Evolutionary conservation across 2,329 filamentous ascomycete genomes (phyloP).

Genomic region (Colletotrichum orbiculare): DNA sequence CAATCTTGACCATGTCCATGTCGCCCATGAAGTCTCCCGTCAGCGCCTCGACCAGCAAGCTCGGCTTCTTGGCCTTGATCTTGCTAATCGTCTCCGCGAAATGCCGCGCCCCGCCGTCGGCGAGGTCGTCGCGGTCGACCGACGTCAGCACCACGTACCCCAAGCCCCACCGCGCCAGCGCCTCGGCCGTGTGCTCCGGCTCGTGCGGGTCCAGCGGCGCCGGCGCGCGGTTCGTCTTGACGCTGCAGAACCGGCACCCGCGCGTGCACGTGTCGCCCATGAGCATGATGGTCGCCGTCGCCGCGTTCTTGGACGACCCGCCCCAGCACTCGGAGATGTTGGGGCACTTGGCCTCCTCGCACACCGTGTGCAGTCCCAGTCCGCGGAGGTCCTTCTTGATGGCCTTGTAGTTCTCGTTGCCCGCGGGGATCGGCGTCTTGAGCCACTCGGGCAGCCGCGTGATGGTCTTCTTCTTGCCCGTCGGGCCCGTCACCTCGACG

Average conservation of each 20-base stretch:
- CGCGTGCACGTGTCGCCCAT: constrained; percentile 99
- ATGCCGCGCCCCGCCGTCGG: constrained; percentile 88
- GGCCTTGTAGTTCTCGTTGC: constrained; percentile 86
- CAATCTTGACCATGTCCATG: constrained; percentile 84
- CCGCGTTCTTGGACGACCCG: constrained; percentile 85
- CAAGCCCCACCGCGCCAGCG: constrained; percentile 89
- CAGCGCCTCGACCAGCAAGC: constrained; percentile 82
- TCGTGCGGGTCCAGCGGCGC: constrained; percentile 92
- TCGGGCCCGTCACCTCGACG: constrained; percentile 69
- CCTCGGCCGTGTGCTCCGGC: constrained; percentile 96
- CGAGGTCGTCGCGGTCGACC: constrained; percentile 93
- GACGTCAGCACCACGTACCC: constrained; percentile 95
- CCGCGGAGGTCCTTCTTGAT: constrained; percentile 95
- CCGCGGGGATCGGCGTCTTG: constrained; percentile 91
- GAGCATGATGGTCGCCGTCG: constrained; percentile 98
- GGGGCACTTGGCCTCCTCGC: constrained; percentile 95
- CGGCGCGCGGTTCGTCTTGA: constrained; percentile 85
- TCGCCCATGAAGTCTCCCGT: constrained; percentile 91
- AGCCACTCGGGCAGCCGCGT: constrained; percentile 91
- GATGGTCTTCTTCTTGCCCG: constrained; percentile 71
- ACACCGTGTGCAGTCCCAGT: constrained; percentile 92
- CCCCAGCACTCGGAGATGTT: constrained; percentile 99
- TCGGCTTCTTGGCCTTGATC: constrained; percentile 87
- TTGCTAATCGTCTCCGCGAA: constrained; percentile 94
- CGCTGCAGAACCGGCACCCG: constrained; percentile 95